Conservation (phyloP, 805 yeast genomes). For the Sugiyamaella marilandica region DNA sequence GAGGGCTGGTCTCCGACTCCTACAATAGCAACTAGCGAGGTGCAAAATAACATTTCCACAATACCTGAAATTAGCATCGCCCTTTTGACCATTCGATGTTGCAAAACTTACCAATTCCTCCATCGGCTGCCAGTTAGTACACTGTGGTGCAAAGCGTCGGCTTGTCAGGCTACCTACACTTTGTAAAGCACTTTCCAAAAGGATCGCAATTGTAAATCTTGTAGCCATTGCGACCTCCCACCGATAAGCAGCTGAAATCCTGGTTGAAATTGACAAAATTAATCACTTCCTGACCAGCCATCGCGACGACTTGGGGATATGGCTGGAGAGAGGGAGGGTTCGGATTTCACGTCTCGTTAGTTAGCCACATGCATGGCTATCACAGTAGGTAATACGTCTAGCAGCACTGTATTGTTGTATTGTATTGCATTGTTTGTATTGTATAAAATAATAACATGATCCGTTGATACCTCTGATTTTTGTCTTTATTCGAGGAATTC, state of each 20-base stretch:
- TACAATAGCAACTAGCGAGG: slow-evolving; percentile 80
- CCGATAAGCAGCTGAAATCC: slow-evolving; percentile 76
- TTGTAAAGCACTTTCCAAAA: slow-evolving; percentile 63
- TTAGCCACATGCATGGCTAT: not conserved
- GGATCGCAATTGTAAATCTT: slow-evolving; percentile 85
- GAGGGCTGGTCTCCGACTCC: slow-evolving; percentile 68
- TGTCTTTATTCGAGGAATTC: no score
- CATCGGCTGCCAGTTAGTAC: slow-evolving; percentile 26
- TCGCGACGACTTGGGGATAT: not conserved
- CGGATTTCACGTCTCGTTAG: not conserved
- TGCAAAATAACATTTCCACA: slow-evolving; percentile 86
- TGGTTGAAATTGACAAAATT: slow-evolving; percentile 76
- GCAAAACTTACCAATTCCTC: slow-evolving; percentile 30
- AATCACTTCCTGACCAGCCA: slow-evolving; percentile 20
- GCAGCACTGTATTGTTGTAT: not conserved
- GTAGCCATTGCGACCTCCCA: slow-evolving; percentile 62
- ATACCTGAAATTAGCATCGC: slow-evolving; percentile 32
- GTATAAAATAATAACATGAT: no score
- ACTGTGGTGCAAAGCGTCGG: not conserved
- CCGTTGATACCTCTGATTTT: no score
- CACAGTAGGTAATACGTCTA: not conserved
- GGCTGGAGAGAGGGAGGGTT: slow-evolving; percentile 1
- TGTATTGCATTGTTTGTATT: no score
- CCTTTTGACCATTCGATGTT: not conserved
- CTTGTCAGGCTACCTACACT: slow-evolving; percentile 28